A percentile compares a stretch with the other conserved stretches of the same genome.
Evolutionary conservation across 2,329 filamentous ascomycete genomes (phyloP).

Genomic region (Fusarium oxysporum): DNA sequence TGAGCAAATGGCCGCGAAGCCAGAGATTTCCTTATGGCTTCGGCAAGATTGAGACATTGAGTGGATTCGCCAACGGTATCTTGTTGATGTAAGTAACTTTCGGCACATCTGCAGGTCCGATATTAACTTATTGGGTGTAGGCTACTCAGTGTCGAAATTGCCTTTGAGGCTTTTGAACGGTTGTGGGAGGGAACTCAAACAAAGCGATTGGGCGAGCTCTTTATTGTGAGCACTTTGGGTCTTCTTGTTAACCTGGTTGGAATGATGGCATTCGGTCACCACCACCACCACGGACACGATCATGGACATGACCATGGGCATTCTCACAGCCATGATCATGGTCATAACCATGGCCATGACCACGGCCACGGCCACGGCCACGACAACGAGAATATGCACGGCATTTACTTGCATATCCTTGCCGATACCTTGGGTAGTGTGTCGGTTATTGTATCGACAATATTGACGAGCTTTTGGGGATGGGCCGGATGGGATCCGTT

Average conservation of each 20-base stretch:
- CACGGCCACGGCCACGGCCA: constrained; percentile 59
- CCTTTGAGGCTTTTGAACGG: constrained; percentile 92
- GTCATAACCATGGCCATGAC: constrained; percentile 55
- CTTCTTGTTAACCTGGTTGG: constrained; percentile 92
- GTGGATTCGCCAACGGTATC: constrained; percentile 95
- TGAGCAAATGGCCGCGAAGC: constrained; percentile 96
- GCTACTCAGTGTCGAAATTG: constrained; percentile 94
- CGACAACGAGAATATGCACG: constrained; percentile 97
- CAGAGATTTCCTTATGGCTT: constrained; percentile 93
- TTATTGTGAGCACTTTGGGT: constrained; percentile 88
- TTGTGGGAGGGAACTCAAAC: constrained; percentile 86
- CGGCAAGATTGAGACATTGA: constrained; percentile 95
- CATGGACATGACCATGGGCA: constrained; percentile 56
- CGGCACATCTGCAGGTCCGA: neutral
- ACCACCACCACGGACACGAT: constrained; percentile 69
- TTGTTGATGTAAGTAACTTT: constrained; percentile 79
- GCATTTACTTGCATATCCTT: constrained; percentile 94
- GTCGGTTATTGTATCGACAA: constrained; percentile 91
- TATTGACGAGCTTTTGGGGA: constrained; percentile 85
- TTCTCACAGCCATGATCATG: constrained; percentile 33
- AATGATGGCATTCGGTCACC: constrained; percentile 83
- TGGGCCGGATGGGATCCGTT: constrained; percentile 97
- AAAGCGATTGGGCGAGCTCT: constrained; percentile 84
- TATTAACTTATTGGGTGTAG: constrained; percentile 55
- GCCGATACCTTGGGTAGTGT: constrained; percentile 95